These are phyloP conservation scores for Zancudomyces culisetae DNA, from an alignment of 371 early-diverging fungal species.

Conservation along the genomic window DNA sequence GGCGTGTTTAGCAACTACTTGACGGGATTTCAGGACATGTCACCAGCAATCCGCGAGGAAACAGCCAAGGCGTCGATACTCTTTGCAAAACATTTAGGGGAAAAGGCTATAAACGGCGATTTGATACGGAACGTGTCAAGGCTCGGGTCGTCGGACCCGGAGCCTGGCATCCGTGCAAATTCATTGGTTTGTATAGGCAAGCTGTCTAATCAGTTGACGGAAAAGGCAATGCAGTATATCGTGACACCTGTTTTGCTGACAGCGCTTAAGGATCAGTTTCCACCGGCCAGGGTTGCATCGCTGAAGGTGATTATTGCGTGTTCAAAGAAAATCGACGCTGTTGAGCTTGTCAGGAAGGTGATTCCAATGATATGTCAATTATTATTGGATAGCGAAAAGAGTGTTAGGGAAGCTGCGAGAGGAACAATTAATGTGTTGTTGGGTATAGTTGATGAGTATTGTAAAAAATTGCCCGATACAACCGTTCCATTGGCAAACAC, in stretches of 20 bases:
- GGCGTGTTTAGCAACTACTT: constrained; percentile 74
- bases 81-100: constrained; percentile 45
- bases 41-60: constrained; percentile 76
- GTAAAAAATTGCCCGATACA: constrained; percentile 48
- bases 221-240: constrained; percentile 31
- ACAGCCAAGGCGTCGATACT: constrained; percentile 68
- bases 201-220: constrained; percentile 32
- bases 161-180: constrained; percentile 91
- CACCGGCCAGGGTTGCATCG: constrained; percentile 75
- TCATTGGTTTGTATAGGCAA: constrained; percentile 84
- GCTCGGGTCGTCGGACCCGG: constrained; percentile 69
- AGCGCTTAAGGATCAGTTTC: constrained; percentile 75
- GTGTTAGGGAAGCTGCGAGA: constrained; percentile 65
- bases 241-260: constrained; percentile 64
- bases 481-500: constrained; percentile 7
- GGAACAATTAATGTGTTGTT: constrained; percentile 45
- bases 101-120: constrained; percentile 65
- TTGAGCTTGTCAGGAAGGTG: constrained; percentile 49
- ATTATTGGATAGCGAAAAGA: constrained; percentile 69
- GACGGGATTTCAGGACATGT: constrained; percentile 71
- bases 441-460: constrained; percentile 37
- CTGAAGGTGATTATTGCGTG: constrained; percentile 57
- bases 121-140: constrained; percentile 66
- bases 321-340: constrained; percentile 39
- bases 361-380: constrained; percentile 54